Base-by-base conservation (phyloP, 2,329 filamentous ascomycete genomes). In the Ophiostoma angusticollis region DNA sequence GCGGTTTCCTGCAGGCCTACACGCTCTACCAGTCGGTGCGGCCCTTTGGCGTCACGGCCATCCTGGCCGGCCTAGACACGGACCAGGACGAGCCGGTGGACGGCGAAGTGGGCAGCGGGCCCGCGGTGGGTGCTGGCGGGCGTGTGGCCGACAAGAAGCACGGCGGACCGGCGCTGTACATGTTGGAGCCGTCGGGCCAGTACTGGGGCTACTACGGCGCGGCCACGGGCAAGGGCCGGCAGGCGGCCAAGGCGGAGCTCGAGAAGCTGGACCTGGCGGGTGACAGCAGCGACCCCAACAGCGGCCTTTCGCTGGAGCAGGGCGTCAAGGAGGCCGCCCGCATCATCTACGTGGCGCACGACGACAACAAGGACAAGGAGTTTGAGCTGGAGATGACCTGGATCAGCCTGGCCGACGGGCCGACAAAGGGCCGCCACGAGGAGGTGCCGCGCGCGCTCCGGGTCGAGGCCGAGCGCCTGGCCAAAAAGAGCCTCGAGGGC, bases 201-300 rank as follows among this genome's bases (percentile, higher is more conserved):
- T 96, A 94, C 70, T 98, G 91, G 91, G 91, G 91, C 44, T 98
- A 98, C 72, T 95, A 95, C 61, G 91, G 91, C 52, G 91, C 91
- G 28, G 91, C 91, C 35, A 95, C 91, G 12, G 91, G 91, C 56
- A 98, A 98, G 65, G 91, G 91, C 47, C 75, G 91, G 52, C 91
- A 98, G 67, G 81, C 87, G 38, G 91, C 91, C 56, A 98, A 98
- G 72, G 86, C 89, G 8, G 91, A 98, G 68, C 74, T 98, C 45
- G 91, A 98, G 74, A 98, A 98, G 73, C 72, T 98, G 43, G 85
- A 96, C 59, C 74, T 98, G 42, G 70, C 77, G 39, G 79, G 78
- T 9, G 81, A 77, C 35, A n/a, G n/a, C n/a, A n/a, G n/a, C n/a
- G n/a, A n/a, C n/a, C n/a, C n/a, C n/a, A n/a, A n/a, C n/a, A n/a